These are phyloP conservation scores for Chlorella sp. DNA, from an alignment of 139 green algal species.

Conservation along the genomic window DNA sequence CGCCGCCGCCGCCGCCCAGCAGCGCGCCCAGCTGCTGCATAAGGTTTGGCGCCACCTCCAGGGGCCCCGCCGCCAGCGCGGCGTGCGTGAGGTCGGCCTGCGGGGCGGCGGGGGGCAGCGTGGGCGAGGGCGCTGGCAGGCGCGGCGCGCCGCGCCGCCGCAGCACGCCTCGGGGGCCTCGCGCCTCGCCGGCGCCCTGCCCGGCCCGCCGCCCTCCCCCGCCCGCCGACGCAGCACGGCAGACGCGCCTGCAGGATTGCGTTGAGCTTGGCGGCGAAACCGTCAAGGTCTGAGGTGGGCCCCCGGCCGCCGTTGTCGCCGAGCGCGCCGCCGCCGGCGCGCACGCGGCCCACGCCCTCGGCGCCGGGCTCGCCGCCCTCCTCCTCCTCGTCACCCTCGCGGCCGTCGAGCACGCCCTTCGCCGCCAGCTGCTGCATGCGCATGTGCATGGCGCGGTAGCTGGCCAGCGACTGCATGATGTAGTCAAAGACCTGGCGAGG, in stretches of 20 bases:
- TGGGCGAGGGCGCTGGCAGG: too few relatives aligned
- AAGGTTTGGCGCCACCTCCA: constrained; percentile 45
- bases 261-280: constrained; percentile 62
- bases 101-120: too few relatives aligned
- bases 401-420: constrained; percentile 38
- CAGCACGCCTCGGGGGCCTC: too few relatives aligned
- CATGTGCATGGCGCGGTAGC: constrained; percentile 65
- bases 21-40: constrained; percentile 46
- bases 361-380: constrained; percentile 11
- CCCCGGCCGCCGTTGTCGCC: too few relatives aligned
- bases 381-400: not conserved
- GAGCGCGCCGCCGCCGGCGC: too few relatives aligned
- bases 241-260: constrained; percentile 63
- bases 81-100: constrained; percentile 58
- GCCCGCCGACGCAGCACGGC: too few relatives aligned
- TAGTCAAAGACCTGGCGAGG: constrained; percentile 78
- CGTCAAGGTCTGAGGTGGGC: constrained; percentile 71
- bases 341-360: constrained; percentile 4
- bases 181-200: too few relatives aligned
- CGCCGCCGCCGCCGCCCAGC: constrained; percentile 21
- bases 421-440: constrained; percentile 40
- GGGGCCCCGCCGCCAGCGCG: constrained; percentile 45
- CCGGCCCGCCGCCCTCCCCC: too few relatives aligned
- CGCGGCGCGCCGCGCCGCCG: too few relatives aligned
- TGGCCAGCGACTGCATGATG: constrained; percentile 73